phyloP scores from a whole-genome alignment of 495 filamentous ascomycete genomes.

The Immersiella caudata region DNA sequence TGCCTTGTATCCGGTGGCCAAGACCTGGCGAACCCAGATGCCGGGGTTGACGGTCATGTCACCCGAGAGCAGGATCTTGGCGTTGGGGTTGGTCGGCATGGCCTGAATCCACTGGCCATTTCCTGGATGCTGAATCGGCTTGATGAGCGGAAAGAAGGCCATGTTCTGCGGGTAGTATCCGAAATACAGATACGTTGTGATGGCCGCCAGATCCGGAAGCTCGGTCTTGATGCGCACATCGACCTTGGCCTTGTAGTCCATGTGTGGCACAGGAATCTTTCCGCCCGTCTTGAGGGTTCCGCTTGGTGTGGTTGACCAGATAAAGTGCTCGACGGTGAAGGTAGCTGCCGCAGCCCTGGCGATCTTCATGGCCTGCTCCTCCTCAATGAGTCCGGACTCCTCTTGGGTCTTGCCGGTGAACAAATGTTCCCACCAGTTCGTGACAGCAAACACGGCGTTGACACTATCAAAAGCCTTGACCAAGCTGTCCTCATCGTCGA shows the following conservation, averaged over 20 bases:
- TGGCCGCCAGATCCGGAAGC: slow-evolving; percentile 26
- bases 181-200: slow-evolving; percentile 43
- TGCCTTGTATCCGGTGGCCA: slow-evolving; percentile 16
- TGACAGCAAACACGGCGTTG: slow-evolving; percentile 20
- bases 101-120: slow-evolving; percentile 21
- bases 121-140: slow-evolving; percentile 15
- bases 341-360: slow-evolving; percentile 45
- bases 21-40: slow-evolving; percentile 24
- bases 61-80: slow-evolving; percentile 21
- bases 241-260: slow-evolving; percentile 39
- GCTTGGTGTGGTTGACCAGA: slow-evolving; percentile 51
- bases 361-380: slow-evolving; percentile 42
- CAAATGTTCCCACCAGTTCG: slow-evolving; percentile 23
- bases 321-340: slow-evolving; percentile 46
- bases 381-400: slow-evolving; percentile 21
- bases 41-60: slow-evolving; percentile 26
- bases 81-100: slow-evolving; percentile 20
- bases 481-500: slow-evolving; percentile 26
- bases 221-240: slow-evolving; percentile 41
- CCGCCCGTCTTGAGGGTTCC: slow-evolving; percentile 29
- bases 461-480: slow-evolving; percentile 22
- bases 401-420: slow-evolving; percentile 14
- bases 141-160: slow-evolving; percentile 19
- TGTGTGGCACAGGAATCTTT: slow-evolving; percentile 35
- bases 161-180: slow-evolving; percentile 32